These are phyloP conservation scores for Piper longum DNA, from an alignment of 164 flowering plant genomes.

Conservation along the genomic window DNA sequence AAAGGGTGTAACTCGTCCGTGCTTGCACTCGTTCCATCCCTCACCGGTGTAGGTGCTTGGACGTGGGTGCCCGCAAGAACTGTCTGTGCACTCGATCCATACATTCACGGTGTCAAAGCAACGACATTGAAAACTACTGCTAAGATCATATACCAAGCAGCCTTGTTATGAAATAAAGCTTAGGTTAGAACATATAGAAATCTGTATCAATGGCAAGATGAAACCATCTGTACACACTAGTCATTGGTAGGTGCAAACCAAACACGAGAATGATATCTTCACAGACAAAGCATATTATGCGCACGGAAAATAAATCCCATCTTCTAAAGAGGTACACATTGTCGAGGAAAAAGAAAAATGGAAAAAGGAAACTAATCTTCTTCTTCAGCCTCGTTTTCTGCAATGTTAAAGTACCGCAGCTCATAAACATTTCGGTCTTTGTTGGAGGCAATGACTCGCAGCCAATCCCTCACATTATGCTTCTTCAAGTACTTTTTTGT, in stretches of 20 bases:
- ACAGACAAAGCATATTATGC: too few relatives aligned
- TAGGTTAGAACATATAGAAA: too few relatives aligned
- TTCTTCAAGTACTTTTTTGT: constrained; percentile 74
- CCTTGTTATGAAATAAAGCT: too few relatives aligned
- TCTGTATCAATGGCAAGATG: too few relatives aligned
- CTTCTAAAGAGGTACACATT: too few relatives aligned
- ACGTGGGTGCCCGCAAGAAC: background rate
- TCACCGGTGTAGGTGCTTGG: background rate
- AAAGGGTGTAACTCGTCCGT: constrained; percentile 1
- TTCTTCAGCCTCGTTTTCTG: constrained; percentile 14
- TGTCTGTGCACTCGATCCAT: background rate
- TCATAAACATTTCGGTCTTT: constrained; percentile 56
- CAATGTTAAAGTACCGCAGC: constrained; percentile 70
- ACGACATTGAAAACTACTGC: background rate
- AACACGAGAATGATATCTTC: too few relatives aligned
- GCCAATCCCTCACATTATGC: constrained; percentile 3
- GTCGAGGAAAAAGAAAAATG: too few relatives aligned
- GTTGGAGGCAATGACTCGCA: constrained; percentile 21
- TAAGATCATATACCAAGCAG: background rate
- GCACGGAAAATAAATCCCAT: too few relatives aligned
- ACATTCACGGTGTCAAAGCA: constrained; percentile 1
- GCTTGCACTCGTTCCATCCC: background rate
- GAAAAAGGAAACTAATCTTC: constrained; percentile 8
- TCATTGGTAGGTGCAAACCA: too few relatives aligned
- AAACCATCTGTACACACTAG: too few relatives aligned